Conservation (phyloP, 495 filamentous ascomycete genomes). For the Neurospora sp. region DNA sequence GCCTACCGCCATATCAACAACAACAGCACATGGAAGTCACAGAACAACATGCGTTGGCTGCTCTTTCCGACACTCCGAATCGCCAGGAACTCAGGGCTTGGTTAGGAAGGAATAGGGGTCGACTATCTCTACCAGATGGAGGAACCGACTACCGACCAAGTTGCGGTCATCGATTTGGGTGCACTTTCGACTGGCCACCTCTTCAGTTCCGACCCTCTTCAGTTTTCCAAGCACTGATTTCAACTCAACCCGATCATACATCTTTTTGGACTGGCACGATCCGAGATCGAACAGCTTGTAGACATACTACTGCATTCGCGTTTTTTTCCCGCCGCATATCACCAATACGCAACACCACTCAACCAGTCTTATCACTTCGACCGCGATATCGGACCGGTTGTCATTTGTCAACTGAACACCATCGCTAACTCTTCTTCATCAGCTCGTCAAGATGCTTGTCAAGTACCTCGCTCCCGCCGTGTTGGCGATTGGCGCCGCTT, state of each 20-base stretch:
- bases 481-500: slow-evolving; percentile 54
- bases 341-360: neutral
- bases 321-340: slow-evolving; percentile 7
- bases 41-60: neutral
- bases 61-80: neutral
- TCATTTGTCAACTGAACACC: slow-evolving; percentile 3
- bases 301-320: slow-evolving; percentile 13
- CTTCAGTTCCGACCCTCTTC: neutral
- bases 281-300: slow-evolving; percentile 7
- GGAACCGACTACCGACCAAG: neutral
- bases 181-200: neutral
- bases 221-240: neutral
- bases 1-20: neutral
- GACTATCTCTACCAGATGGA: neutral
- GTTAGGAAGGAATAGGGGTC: neutral
- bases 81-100: neutral
- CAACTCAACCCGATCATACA: slow-evolving; percentile 3
- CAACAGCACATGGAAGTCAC: neutral
- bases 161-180: neutral
- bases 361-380: neutral
- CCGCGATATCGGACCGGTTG: neutral
- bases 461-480: slow-evolving; percentile 64
- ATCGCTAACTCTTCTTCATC: slow-evolving; percentile 17
- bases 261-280: slow-evolving; percentile 15
- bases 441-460: slow-evolving; percentile 58